Conservation (phyloP, 495 filamentous ascomycete species). For the Chaetomidium leptoderma region DNA sequence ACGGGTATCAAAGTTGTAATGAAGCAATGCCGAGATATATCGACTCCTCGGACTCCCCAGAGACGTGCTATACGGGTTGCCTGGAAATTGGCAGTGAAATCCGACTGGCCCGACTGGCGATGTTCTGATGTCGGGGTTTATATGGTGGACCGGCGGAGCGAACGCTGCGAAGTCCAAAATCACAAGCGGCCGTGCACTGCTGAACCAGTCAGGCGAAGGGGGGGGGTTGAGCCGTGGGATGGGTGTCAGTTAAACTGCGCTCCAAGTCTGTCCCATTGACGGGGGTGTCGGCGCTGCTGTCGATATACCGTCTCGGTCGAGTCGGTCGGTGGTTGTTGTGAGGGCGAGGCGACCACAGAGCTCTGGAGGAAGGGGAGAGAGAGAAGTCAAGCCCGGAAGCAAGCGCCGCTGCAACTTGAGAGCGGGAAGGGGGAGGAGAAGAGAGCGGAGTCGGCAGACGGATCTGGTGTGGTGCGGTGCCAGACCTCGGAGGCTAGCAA, state of each 20-base stretch:
- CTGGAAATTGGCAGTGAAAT: background rate
- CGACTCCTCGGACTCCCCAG: background rate
- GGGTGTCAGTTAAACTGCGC: background rate
- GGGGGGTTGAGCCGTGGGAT: background rate
- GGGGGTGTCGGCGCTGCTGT: background rate
- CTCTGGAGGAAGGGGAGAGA: conserved; percentile 2
- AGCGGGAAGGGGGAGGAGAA: conserved; percentile 21
- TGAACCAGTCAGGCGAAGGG: too few species aligned
- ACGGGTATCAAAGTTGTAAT: background rate
- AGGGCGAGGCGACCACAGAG: conserved; percentile 1
- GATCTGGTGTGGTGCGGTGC: conserved; percentile 15
- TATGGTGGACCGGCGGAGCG: background rate
- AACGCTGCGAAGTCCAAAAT: background rate
- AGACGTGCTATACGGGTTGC: background rate
- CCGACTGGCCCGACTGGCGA: too few species aligned
- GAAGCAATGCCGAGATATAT: background rate
- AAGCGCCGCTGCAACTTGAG: conserved; percentile 3
- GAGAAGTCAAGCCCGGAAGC: background rate
- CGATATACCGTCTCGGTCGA: conserved; percentile 19
- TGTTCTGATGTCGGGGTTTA: background rate
- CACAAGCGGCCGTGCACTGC: background rate
- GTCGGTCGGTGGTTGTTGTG: conserved; percentile 22
- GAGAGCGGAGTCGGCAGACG: conserved; percentile 19
- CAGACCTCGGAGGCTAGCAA: conserved; percentile 18
- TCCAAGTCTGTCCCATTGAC: too few species aligned